Evolutionary conservation across 352 stramenopile species (phyloP).

Genomic region (Phytophthora fragariaefolia): DNA sequence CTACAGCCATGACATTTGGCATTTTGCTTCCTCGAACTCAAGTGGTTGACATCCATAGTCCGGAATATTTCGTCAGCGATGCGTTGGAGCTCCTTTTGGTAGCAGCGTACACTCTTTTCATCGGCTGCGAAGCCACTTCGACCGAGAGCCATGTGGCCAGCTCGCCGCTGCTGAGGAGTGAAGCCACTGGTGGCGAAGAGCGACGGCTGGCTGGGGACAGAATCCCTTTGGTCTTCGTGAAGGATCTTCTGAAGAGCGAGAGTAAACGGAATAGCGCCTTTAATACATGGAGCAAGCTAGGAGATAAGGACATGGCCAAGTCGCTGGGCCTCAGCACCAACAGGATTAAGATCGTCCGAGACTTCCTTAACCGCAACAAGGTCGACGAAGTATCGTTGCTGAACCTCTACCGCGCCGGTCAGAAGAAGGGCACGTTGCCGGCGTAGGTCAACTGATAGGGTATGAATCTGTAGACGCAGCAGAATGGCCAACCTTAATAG

Average conservation of each 20-base stretch:
- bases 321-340: constrained; percentile 7
- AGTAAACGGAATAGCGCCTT: neutral
- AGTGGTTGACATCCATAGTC: too few relatives aligned
- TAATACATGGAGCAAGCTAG: neutral
- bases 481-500: neutral
- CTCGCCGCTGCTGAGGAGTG: neutral
- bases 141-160: neutral
- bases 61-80: constrained; percentile 5
- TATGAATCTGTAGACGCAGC: neutral
- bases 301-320: constrained; percentile 10
- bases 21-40: neutral
- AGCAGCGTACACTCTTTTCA: neutral
- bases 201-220: constrained; percentile 7
- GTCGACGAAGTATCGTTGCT: constrained; percentile 1
- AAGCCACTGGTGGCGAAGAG: neutral
- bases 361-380: constrained; percentile 11
- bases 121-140: constrained; percentile 2
- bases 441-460: neutral
- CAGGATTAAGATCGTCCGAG: neutral
- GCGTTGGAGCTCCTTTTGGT: constrained; percentile 11
- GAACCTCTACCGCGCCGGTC: neutral
- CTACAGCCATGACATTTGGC: too few relatives aligned
- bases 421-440: neutral
- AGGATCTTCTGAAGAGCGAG: neutral
- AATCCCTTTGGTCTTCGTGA: neutral